Evolutionary conservation across 208 protist genomes (phyloP).

Genomic region (Leishmania martiniquensis): DNA sequence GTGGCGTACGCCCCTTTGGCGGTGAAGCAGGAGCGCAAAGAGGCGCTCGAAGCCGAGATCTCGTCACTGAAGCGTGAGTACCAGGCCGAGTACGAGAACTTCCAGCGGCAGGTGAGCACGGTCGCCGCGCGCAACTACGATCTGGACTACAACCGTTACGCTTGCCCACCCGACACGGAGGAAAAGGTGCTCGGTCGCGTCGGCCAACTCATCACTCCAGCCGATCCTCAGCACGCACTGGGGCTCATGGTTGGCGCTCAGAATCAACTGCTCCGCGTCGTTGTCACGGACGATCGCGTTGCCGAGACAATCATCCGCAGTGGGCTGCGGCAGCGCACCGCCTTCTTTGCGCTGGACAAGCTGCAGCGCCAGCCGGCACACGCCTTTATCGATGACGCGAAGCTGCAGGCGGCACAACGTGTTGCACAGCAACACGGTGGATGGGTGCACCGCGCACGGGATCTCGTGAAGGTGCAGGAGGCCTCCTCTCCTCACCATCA

Average conservation of each 20-base stretch:
- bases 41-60: conserved; percentile 46
- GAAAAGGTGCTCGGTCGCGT: conserved; percentile 92
- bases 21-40: conserved; percentile 43
- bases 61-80: conserved; percentile 51
- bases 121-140: conserved; percentile 49
- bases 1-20: conserved; percentile 36
- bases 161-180: conserved; percentile 38
- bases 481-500: neutral
- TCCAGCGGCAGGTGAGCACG: conserved; percentile 56
- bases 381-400: conserved; percentile 27
- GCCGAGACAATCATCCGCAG: conserved; percentile 95
- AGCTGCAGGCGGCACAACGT: conserved; percentile 43
- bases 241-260: conserved; percentile 96
- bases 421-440: conserved; percentile 44
- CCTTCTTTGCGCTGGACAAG: conserved; percentile 98
- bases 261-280: conserved; percentile 93
- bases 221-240: conserved; percentile 59
- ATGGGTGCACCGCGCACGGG: conserved; percentile 26
- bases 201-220: conserved; percentile 92
- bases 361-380: conserved; percentile 33
- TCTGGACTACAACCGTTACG: conserved; percentile 67
- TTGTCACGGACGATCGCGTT: conserved; percentile 94
- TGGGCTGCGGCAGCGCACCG: conserved; percentile 93
- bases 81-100: conserved; percentile 62
- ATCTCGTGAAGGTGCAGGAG: conserved; percentile 42